Evolutionary conservation across 192 early-diverging fungal genomes (phyloP).

Genomic region (Backusella parvicylindrica): DNA sequence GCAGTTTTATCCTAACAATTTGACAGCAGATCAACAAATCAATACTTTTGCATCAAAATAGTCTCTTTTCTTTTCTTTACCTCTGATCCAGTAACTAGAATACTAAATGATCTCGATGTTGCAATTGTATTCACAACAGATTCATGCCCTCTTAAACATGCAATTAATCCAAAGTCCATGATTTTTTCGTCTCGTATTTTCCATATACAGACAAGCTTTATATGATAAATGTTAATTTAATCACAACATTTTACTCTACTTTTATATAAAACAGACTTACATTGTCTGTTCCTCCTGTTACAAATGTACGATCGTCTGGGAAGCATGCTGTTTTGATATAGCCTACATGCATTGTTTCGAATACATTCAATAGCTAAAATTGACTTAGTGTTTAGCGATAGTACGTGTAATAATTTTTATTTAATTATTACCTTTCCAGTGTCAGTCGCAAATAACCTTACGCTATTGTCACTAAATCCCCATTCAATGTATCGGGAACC

Average conservation of each 20-base stretch:
- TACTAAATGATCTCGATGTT: slow-evolving; percentile 54
- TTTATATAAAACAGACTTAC: slow-evolving; percentile 20
- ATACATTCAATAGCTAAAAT: slow-evolving; percentile 43
- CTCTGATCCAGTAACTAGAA: slow-evolving; percentile 55
- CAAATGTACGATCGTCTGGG: slow-evolving; percentile 55
- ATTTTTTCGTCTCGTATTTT: slow-evolving; percentile 41
- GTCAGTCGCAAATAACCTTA: slow-evolving; percentile 49
- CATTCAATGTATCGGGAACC: slow-evolving; percentile 54
- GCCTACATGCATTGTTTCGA: slow-evolving; percentile 58
- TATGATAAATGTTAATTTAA: background rate
- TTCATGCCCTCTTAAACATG: slow-evolving; percentile 55
- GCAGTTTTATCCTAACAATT: slow-evolving; percentile 49
- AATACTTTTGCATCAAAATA: background rate
- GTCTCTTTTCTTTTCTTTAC: slow-evolving; percentile 15
- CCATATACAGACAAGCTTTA: slow-evolving; percentile 60
- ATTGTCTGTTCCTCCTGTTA: slow-evolving; percentile 54
- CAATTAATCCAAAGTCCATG: slow-evolving; percentile 44
- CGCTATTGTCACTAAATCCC: slow-evolving; percentile 58
- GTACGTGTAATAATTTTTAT: background rate
- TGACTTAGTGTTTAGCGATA: background rate
- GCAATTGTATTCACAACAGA: slow-evolving; percentile 46
- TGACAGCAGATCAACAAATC: background rate
- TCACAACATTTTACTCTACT: background rate
- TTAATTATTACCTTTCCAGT: slow-evolving; percentile 41
- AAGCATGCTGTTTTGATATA: slow-evolving; percentile 54